These are phyloP conservation scores for Kodamaea sp. DNA, from an alignment of 1,139 yeast species.

Conservation along the genomic window DNA sequence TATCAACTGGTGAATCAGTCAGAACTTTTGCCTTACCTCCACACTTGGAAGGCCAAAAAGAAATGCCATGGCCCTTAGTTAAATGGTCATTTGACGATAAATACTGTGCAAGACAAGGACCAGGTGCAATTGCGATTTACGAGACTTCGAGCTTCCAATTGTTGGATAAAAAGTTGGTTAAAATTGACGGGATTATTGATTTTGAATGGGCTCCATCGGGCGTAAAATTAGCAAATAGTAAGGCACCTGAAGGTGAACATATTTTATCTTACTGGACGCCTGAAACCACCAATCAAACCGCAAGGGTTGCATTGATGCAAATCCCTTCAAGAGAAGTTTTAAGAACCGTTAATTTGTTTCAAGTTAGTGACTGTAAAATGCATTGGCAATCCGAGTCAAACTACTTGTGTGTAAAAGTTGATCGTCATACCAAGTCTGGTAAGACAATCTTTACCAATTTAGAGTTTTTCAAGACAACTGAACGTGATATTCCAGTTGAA, in stretches of 20 bases:
- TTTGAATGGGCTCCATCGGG: conserved; percentile 95
- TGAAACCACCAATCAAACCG: conserved; percentile 87
- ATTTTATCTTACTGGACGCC: conserved; percentile 96
- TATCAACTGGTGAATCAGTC: conserved; percentile 75
- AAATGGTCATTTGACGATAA: conserved; percentile 95
- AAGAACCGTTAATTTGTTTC: conserved; percentile 91
- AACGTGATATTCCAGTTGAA: conserved; percentile 92
- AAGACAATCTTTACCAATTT: conserved; percentile 88
- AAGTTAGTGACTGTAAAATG: conserved; percentile 86
- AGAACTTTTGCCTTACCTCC: conserved; percentile 92
- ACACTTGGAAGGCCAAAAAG: conserved; percentile 61
- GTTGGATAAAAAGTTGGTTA: conserved; percentile 80
- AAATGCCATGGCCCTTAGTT: conserved; percentile 94
- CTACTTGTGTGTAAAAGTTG: conserved; percentile 89
- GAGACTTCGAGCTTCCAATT: conserved; percentile 66
- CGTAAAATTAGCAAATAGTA: conserved; percentile 59
- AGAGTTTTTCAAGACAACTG: conserved; percentile 85
- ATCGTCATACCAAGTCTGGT: conserved; percentile 93
- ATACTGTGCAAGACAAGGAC: conserved; percentile 93
- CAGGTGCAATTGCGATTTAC: conserved; percentile 88
- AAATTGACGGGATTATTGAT: conserved; percentile 82
- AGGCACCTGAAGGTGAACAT: conserved; percentile 53
- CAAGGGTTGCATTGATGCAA: conserved; percentile 89
- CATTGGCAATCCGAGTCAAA: conserved; percentile 94
- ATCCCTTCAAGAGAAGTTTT: conserved; percentile 79